Evolutionary conservation across 176 grass and related monocot genomes (phyloP).

Genomic region (Guadua angustifolia): DNA sequence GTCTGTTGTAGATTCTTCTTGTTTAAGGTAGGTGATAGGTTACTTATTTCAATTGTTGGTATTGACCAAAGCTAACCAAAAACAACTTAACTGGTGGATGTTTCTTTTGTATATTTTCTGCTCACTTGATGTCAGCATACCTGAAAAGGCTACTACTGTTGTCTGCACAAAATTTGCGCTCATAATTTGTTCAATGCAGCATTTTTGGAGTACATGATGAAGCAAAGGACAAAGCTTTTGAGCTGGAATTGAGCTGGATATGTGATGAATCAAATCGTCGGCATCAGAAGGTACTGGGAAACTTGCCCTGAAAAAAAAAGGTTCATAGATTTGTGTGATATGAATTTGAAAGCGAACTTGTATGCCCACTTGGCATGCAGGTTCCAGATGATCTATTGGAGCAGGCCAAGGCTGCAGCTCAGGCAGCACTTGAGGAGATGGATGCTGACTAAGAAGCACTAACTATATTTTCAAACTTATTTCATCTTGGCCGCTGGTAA

Average conservation of each 20-base stretch:
- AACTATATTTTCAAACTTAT: background rate
- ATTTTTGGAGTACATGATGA: constrained; percentile 93
- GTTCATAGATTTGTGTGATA: background rate
- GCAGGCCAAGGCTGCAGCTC: constrained; percentile 65
- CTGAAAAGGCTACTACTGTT: constrained; percentile 32
- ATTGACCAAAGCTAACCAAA: background rate
- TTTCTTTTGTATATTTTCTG: constrained; percentile 5
- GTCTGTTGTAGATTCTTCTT: background rate
- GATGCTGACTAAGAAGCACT: constrained; percentile 64
- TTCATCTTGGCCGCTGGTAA: constrained; percentile 15
- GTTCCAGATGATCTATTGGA: constrained; percentile 69
- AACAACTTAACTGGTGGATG: background rate
- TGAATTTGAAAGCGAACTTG: constrained; percentile 1
- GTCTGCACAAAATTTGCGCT: background rate
- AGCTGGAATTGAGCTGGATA: constrained; percentile 88
- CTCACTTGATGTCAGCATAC: background rate
- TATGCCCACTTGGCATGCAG: constrained; percentile 43
- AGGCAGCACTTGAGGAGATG: constrained; percentile 79
- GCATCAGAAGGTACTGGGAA: constrained; percentile 73
- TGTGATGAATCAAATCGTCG: constrained; percentile 81
- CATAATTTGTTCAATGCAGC: constrained; percentile 42
- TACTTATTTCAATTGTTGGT: background rate
- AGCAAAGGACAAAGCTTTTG: constrained; percentile 86
- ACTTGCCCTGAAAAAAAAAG: background rate
- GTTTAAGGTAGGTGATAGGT: background rate